Percentiles rank a stretch among this genome's conserved stretches.
Conservation (phyloP, 768 basidiomycete species). For the Lactarius tabidus region DNA sequence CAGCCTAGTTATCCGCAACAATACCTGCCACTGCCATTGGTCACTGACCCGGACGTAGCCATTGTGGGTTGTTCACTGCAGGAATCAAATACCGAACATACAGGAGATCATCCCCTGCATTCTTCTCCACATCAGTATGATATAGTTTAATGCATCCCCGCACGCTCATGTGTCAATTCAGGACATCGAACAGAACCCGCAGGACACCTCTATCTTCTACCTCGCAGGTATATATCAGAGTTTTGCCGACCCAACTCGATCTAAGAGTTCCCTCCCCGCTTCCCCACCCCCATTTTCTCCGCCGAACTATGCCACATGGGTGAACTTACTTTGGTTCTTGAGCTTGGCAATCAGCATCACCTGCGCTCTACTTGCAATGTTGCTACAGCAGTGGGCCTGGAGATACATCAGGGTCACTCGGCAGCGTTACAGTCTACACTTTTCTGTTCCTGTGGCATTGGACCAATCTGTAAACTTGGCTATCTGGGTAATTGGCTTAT, state of each 20-base stretch:
- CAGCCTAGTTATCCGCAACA: too few species aligned
- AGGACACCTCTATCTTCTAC: not conserved
- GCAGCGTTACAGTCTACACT: not conserved
- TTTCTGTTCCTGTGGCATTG: too few species aligned
- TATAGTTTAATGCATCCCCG: too few species aligned
- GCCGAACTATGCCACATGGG: not conserved
- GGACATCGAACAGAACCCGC: not conserved
- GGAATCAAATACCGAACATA: too few species aligned
- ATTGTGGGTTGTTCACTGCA: too few species aligned
- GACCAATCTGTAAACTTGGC: too few species aligned
- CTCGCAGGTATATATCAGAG: not conserved
- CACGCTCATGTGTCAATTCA: not conserved
- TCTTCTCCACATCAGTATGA: too few species aligned
- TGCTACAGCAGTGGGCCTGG: not conserved
- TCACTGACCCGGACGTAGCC: too few species aligned
- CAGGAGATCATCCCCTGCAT: too few species aligned
- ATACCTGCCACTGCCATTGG: too few species aligned
- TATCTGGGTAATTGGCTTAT: too few species aligned
- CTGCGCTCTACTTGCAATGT: not conserved
- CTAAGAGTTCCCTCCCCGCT: not conserved
- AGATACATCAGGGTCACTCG: not conserved
- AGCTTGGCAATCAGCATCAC: not conserved
- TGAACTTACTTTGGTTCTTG: not conserved
- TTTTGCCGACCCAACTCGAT: not conserved
- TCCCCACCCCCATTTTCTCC: not conserved